Base-by-base conservation (phyloP, 2,329 filamentous ascomycete genomes). In the Stemphylium vesicarium region DNA sequence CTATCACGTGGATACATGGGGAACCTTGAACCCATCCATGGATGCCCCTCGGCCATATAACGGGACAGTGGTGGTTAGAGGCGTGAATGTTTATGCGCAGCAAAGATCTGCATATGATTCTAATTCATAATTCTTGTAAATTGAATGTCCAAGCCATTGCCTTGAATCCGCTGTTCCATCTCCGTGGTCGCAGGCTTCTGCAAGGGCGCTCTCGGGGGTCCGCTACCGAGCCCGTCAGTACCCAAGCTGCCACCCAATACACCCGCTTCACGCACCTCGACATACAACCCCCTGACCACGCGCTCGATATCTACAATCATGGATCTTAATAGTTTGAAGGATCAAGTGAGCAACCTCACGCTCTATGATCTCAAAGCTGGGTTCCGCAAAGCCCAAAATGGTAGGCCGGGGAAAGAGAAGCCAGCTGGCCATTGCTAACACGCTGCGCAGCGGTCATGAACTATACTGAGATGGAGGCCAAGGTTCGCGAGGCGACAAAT, bases 401-500 rank as follows among this genome's bases (percentile, higher is more conserved):
- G 93, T 96, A 80, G 67, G 83, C 50, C 42, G 22, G 15, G 35
- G 15, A 29, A 36, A 36, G 29, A 29, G 39, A 51, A 36, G 60
- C 61, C 59, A 63, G 59, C 62, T 56, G 59, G 59, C 63, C 39
- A 46, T 36, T 61, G 61, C 71, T 75, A 64, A 75, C 53, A 48
- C 48, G 53, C 56, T 50, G 46, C 20, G 60, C 70, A 96, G 92
- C 92, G 64, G 92, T 96, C 57, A 96, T 97, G 93, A 97, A 96
- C 80, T 96, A 94, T 77, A 96, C 93, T 37, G 93, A 97, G 64
- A 75, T 75, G 73, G 73, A 75, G 70, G 66, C 73, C 33, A 75
- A 95, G 89, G 92, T 98, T 64, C 90, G 95, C 77, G 95, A 99
- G 83, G 95, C 95, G 26, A 99, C 95, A 33, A 99, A 99, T 80